Percentiles rank a stretch among this genome's conserved stretches.
phyloP scores from a whole-genome alignment of 352 stramenopile genomes.

The Lagenidium sp. region DNA sequence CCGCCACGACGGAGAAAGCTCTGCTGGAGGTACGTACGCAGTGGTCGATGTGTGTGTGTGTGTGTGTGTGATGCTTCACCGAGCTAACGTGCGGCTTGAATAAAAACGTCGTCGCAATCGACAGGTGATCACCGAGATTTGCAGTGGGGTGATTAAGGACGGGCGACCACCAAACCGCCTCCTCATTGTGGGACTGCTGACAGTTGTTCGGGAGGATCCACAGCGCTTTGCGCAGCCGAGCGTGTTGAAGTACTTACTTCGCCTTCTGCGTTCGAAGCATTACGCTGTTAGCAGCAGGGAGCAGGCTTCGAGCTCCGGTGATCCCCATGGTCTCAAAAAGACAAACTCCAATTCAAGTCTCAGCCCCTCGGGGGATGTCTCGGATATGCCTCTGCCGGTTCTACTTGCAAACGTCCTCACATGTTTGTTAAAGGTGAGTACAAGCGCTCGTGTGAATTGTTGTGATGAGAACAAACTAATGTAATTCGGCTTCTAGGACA shows the following conservation, averaged over 20 bases:
- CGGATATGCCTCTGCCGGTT: slow-evolving; percentile 57
- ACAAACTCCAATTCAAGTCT: slow-evolving; percentile 3
- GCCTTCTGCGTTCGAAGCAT: slow-evolving; percentile 74
- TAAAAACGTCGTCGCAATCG: too few relatives aligned
- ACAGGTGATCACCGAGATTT: slow-evolving; percentile 41
- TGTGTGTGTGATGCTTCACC: too few relatives aligned
- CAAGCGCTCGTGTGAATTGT: neutral
- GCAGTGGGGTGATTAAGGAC: slow-evolving; percentile 46
- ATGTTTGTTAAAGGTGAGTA: slow-evolving; percentile 45
- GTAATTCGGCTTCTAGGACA: slow-evolving; percentile 16
- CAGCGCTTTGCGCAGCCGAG: slow-evolving; percentile 41
- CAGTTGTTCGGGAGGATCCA: slow-evolving; percentile 39
- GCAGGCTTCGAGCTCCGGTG: neutral
- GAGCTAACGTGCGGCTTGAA: too few relatives aligned
- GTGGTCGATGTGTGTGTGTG: neutral
- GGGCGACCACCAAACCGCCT: slow-evolving; percentile 41
- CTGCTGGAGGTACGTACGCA: slow-evolving; percentile 30
- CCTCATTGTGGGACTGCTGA: slow-evolving; percentile 49
- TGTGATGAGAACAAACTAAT: neutral
- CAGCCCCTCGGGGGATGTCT: too few relatives aligned
- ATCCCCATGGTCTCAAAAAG: slow-evolving; percentile 33
- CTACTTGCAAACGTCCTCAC: slow-evolving; percentile 66
- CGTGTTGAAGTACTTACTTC: slow-evolving; percentile 71
- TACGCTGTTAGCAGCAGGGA: slow-evolving; percentile 35
- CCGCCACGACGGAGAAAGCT: slow-evolving; percentile 27